These are phyloP conservation scores for Penicillium verhagenii DNA, from an alignment of 495 filamentous ascomycete species.

Conservation along the genomic window DNA sequence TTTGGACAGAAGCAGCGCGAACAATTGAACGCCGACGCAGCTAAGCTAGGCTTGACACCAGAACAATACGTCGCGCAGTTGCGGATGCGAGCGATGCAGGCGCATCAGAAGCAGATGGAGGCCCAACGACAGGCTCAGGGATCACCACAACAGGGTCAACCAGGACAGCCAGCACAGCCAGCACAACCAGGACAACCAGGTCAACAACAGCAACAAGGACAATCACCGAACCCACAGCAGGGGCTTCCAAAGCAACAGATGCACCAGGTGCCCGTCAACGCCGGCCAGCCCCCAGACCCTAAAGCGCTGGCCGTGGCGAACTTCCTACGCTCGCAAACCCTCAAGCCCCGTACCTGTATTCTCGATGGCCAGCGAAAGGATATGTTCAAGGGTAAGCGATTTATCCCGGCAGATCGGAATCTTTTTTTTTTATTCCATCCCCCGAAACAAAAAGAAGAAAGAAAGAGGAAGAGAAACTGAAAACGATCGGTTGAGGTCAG, in stretches of 20 bases:
- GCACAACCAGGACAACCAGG: conserved; percentile 41
- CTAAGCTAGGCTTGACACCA: conserved; percentile 59
- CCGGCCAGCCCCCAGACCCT: conserved; percentile 75
- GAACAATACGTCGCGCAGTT: conserved; percentile 65
- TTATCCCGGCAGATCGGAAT: neutral
- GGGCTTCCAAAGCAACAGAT: conserved; percentile 41
- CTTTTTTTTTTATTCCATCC: no score
- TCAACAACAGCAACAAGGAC: conserved; percentile 47
- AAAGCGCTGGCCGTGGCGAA: conserved; percentile 86
- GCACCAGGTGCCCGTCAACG: conserved; percentile 55
- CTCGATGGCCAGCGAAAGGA: conserved; percentile 96
- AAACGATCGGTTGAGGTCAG: neutral
- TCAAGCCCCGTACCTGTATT: conserved; percentile 91
- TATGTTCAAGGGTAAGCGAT: conserved; percentile 80
- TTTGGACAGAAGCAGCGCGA: conserved; percentile 62
- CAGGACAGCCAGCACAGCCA: conserved; percentile 40
- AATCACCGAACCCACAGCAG: conserved; percentile 37
- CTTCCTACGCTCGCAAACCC: conserved; percentile 77
- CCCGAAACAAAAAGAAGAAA: neutral
- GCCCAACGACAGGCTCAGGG: conserved; percentile 46
- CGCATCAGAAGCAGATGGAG: conserved; percentile 46
- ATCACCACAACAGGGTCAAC: conserved; percentile 46
- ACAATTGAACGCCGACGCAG: conserved; percentile 59
- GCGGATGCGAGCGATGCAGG: conserved; percentile 60
- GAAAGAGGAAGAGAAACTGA: conserved; percentile 8